These are phyloP conservation scores for Arbutus unedo DNA, from an alignment of 148 eudicot genomes.

Conservation along the genomic window DNA sequence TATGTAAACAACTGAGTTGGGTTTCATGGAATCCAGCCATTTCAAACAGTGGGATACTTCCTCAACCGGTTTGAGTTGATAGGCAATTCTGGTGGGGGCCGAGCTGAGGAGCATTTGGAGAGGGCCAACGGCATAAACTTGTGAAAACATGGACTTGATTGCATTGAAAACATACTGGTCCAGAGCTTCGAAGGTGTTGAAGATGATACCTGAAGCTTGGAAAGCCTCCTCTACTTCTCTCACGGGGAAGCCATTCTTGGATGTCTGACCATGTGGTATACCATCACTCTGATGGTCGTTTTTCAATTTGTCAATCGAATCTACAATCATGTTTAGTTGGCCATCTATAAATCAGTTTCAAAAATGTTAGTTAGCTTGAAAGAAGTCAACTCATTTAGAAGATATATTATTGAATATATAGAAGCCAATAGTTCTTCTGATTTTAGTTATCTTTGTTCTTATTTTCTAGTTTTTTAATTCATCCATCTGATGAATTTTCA, in stretches of 20 bases:
- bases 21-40: conserved; percentile 39
- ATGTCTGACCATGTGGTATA: conserved; percentile 33
- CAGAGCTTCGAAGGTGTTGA: conserved; percentile 49
- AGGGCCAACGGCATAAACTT: conserved; percentile 40
- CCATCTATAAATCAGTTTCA: conserved; percentile 33
- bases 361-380: neutral
- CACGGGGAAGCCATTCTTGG: conserved; percentile 23
- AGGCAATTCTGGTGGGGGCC: neutral
- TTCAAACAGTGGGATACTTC: conserved; percentile 29
- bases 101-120: conserved; percentile 22
- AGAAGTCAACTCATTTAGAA: neutral
- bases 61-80: conserved; percentile 5
- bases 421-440: neutral
- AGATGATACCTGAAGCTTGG: conserved; percentile 34
- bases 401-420: neutral
- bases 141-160: conserved; percentile 22
- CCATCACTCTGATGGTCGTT: conserved; percentile 22
- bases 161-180: conserved; percentile 35
- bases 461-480: too few relatives aligned
- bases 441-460: neutral
- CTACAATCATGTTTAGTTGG: conserved; percentile 31
- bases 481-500: too few relatives aligned
- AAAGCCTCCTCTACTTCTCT: conserved; percentile 20
- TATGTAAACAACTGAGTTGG: conserved; percentile 27
- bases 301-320: conserved; percentile 34